phyloP scores from a whole-genome alignment of 1,284 basidiomycete species.

The Cystobasidiaceae sp. region DNA sequence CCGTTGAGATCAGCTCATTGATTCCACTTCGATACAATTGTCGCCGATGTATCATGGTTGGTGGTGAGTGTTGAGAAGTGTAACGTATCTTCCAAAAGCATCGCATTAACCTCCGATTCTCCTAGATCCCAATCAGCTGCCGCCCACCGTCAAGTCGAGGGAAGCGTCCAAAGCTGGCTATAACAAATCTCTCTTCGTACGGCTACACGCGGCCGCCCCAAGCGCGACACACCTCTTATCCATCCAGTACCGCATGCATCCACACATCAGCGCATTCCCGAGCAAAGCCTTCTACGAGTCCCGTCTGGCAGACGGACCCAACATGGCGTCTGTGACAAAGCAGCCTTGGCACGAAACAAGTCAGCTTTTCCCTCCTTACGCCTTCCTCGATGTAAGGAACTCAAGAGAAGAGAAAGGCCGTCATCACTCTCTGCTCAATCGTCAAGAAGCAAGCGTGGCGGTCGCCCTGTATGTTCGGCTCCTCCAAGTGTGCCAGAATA shows the following conservation, averaged over 20 bases:
- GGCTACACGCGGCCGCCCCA: conserved; percentile 72
- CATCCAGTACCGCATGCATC: conserved; percentile 99
- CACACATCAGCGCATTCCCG: conserved; percentile 84
- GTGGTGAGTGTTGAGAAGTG: conserved; percentile 58
- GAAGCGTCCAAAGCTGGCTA: conserved; percentile 77
- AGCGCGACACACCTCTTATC: conserved; percentile 84
- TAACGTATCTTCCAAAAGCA: neutral
- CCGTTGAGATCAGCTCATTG: conserved; percentile 90
- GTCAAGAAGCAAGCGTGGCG: conserved; percentile 68
- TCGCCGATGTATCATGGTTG: conserved; percentile 85
- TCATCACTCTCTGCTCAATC: conserved; percentile 72
- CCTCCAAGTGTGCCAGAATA: conserved; percentile 52
- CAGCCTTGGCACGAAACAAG: conserved; percentile 79
- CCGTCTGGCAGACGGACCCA: conserved; percentile 76
- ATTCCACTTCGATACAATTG: conserved; percentile 91
- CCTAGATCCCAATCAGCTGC: conserved; percentile 94
- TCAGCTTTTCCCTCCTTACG: conserved; percentile 73
- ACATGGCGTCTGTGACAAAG: conserved; percentile 75
- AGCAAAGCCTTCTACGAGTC: conserved; percentile 84
- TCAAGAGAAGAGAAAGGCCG: conserved; percentile 47
- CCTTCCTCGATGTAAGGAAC: conserved; percentile 71
- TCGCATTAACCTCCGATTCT: neutral
- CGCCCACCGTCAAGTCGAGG: conserved; percentile 89
- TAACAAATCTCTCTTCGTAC: conserved; percentile 86
- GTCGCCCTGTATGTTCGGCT: conserved; percentile 74